phyloP scores from a whole-genome alignment of 2,329 filamentous ascomycete species.

The Talaromyces sp. region DNA sequence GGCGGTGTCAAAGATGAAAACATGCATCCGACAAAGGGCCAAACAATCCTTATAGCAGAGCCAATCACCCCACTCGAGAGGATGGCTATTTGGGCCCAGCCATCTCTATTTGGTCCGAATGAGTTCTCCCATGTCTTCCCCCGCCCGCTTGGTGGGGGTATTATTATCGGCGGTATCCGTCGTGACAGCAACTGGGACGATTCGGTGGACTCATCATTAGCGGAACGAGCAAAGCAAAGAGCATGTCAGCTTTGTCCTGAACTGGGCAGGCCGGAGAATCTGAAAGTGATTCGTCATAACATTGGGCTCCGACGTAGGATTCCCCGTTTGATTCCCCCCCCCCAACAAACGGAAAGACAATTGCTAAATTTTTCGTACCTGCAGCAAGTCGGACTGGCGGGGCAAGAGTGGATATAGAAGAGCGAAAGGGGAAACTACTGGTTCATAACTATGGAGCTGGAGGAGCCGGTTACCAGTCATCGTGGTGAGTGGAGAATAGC shows the following conservation, averaged over 20 bases:
- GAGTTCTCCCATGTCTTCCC: slow-evolving; percentile 10
- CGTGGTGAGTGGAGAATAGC: slow-evolving; percentile 7
- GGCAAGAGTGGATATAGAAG: slow-evolving; percentile 9
- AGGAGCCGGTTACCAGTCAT: slow-evolving; percentile 10
- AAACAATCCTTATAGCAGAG: slow-evolving; percentile 7
- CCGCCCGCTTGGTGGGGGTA: slow-evolving; percentile 6
- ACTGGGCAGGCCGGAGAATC: slow-evolving; percentile 5
- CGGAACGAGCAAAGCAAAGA: slow-evolving; percentile 4
- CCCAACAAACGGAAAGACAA: too few relatives aligned
- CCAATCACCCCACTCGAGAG: slow-evolving; percentile 1
- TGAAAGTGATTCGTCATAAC: slow-evolving; percentile 8
- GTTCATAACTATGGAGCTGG: slow-evolving; percentile 10
- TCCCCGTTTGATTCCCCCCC: not conserved
- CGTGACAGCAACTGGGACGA: slow-evolving; percentile 6
- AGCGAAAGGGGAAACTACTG: slow-evolving; percentile 1
- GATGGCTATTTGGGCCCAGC: slow-evolving; percentile 9
- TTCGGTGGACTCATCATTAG: slow-evolving; percentile 3
- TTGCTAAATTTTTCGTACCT: not conserved
- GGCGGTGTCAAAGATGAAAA: slow-evolving; percentile 8
- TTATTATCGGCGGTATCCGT: slow-evolving; percentile 10
- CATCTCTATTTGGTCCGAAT: slow-evolving; percentile 1
- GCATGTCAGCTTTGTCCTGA: slow-evolving; percentile 7
- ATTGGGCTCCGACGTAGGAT: slow-evolving; percentile 8
- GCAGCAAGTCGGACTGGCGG: slow-evolving; percentile 7
- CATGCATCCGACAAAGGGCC: slow-evolving; percentile 7